Evolutionary conservation across 2,329 filamentous ascomycete species (phyloP).

Genomic region (Pseudogymnoascus sp.): DNA sequence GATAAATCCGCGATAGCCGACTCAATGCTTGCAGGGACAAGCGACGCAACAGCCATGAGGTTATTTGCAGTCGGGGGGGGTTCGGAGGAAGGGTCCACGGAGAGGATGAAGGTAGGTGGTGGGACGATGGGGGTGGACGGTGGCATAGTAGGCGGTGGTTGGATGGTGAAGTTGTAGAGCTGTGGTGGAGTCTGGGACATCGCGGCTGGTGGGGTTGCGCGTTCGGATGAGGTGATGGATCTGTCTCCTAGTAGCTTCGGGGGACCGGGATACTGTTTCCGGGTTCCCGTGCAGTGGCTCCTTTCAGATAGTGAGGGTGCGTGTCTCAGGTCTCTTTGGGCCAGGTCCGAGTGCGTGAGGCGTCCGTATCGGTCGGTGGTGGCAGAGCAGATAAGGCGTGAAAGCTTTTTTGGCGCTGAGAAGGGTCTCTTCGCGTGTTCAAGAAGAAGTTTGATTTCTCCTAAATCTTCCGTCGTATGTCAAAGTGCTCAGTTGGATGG

Average conservation of each 20-base stretch:
- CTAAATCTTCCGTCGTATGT: neutral
- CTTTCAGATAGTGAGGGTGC: conserved; percentile 3
- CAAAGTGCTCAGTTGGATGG: neutral
- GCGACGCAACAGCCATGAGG: neutral
- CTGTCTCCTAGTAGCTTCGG: neutral
- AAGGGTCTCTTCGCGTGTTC: neutral
- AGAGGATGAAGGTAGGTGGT: neutral
- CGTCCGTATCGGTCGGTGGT: neutral
- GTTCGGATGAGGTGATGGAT: neutral
- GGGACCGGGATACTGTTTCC: neutral
- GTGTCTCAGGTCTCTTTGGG: neutral
- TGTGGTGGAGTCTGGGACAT: neutral
- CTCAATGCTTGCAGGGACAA: neutral
- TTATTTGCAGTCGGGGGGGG: neutral
- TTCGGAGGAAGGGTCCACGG: neutral
- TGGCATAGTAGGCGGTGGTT: neutral
- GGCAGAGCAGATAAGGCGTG: neutral
- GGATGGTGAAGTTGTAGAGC: neutral
- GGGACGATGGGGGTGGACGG: neutral
- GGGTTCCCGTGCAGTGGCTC: neutral
- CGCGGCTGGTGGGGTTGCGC: neutral
- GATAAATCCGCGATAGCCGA: neutral
- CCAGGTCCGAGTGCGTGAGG: neutral
- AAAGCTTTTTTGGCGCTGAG: neutral
- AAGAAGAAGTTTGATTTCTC: neutral